Base-by-base conservation (phyloP, 805 yeast species). In the Metschnikowia gelsemii region DNA sequence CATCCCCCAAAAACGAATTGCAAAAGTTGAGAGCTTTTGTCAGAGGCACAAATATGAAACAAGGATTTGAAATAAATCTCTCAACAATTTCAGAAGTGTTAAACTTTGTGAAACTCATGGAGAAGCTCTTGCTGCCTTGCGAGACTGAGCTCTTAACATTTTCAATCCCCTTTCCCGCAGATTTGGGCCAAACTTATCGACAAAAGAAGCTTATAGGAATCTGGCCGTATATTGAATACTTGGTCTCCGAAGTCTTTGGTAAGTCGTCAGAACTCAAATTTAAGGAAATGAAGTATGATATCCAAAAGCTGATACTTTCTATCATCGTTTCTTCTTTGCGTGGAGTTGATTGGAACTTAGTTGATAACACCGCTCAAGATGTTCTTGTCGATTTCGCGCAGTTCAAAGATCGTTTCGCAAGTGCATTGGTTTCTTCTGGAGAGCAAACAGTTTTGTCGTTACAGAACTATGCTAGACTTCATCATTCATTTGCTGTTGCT, bases 221-320 rank as follows among this genome's bases (percentile, higher is more conserved):
- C 5, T 79, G 89, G 78, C 88, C 93, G 2, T 91, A 90, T 53
- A 59, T 86, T 40, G 91, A 87, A 39, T 88, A 78, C 52, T 58
- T 89, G 11, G 55, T 85, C n/a, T 64, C 73, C 9, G 85, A 84
- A 31, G 78, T 89, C 0, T 78, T 89, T 49, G 75, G 73, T 5
- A 75, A 78, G 19, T 66, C 86, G 2, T 39, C 64, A 2, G 61
- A 69, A 7, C 58, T 77, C 4, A 57, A 57, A 21, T 23, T 64
- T 43, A 2, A 54, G 44, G 46, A 41, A 0, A 74, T 73, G 12
- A 68, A 63, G 36, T 44, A 61, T 8, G 58, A 70, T 1, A 51
- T 90, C 8, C 90, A 86, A 53, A 47, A 61, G 2, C 68, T 75
- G 1, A 69, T 87, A 19, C 55, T 88, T 29, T 60, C 69, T 2